These are phyloP conservation scores for Candida sanyaensis DNA, from an alignment of 1,139 yeast species.

Conservation along the genomic window DNA sequence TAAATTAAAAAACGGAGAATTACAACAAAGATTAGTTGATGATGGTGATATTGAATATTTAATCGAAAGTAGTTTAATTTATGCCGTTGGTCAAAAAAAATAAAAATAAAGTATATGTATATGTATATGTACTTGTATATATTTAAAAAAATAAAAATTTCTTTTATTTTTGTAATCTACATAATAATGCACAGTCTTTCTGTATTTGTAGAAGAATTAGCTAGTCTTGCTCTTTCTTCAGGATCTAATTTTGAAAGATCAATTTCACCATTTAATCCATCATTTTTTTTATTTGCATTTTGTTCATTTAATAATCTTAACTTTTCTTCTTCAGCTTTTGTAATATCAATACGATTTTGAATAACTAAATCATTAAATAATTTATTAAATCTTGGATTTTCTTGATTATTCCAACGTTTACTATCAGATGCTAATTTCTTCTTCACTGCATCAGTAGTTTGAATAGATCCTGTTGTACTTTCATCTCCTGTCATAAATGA, in stretches of 20 bases:
- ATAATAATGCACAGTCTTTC: background rate
- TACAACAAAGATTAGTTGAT: conserved; percentile 14
- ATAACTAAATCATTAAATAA: conserved; percentile 72
- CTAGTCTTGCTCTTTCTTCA: conserved; percentile 42
- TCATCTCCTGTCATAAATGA: conserved; percentile 77
- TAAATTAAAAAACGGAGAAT: conserved; percentile 18
- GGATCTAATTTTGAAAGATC: conserved; percentile 37
- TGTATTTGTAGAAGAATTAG: background rate
- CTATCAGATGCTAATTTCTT: conserved; percentile 51
- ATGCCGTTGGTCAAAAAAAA: conserved; percentile 27
- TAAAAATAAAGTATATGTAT: background rate
- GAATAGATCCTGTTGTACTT: conserved; percentile 41
- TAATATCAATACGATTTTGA: conserved; percentile 40
- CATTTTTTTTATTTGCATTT: conserved; percentile 8
- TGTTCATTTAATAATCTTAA: conserved; percentile 5
- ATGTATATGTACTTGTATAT: background rate
- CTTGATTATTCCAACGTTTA: conserved; percentile 61
- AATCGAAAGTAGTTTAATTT: conserved; percentile 23
- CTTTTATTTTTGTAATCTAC: background rate
- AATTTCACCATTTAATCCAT: conserved; percentile 11
- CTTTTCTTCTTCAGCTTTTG: conserved; percentile 12
- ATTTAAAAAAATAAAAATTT: no score
- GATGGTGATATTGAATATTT: conserved; percentile 18
- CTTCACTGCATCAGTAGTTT: conserved; percentile 38
- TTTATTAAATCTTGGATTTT: conserved; percentile 54